Percentiles rank a stretch among this genome's conserved stretches.
phyloP scores from a whole-genome alignment of 1,139 yeast species.

The Diutina catenulata region DNA sequence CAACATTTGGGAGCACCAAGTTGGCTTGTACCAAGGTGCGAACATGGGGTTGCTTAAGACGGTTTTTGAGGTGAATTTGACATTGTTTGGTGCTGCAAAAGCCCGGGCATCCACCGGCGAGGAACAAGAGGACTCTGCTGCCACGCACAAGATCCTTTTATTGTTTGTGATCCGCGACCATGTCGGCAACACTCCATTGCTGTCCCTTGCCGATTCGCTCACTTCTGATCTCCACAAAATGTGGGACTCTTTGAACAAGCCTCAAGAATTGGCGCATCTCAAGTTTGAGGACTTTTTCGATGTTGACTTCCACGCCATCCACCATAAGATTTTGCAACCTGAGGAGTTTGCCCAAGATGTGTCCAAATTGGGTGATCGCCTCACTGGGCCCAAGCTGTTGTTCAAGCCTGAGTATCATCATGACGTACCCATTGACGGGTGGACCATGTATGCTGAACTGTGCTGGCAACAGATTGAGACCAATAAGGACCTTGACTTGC shows the following conservation, averaged over 20 bases:
- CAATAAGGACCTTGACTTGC: constrained; percentile 88
- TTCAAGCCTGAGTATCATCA: constrained; percentile 73
- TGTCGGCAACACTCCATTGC: constrained; percentile 77
- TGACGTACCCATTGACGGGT: constrained; percentile 85
- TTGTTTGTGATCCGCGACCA: constrained; percentile 89
- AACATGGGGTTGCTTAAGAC: constrained; percentile 92
- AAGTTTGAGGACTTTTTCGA: constrained; percentile 72
- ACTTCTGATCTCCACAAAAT: constrained; percentile 59
- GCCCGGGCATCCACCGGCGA: too few species aligned
- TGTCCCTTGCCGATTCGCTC: constrained; percentile 57
- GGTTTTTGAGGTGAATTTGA: constrained; percentile 87
- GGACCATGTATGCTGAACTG: constrained; percentile 84
- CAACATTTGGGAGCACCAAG: constrained; percentile 95
- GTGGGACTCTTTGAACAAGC: constrained; percentile 73
- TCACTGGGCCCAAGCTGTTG: constrained; percentile 28
- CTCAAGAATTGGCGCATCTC: constrained; percentile 43
- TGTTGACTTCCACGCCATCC: constrained; percentile 65
- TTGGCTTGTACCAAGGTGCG: constrained; percentile 95
- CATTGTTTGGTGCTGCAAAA: constrained; percentile 50
- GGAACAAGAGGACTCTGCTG: constrained; percentile 18
- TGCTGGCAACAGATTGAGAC: constrained; percentile 92
- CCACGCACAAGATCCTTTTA: constrained; percentile 56
- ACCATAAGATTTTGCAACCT: constrained; percentile 77
- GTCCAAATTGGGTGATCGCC: constrained; percentile 49
- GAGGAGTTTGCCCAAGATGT: constrained; percentile 61